Conservation (phyloP, 1,284 basidiomycete genomes). For the Cryptococcus sp. region DNA sequence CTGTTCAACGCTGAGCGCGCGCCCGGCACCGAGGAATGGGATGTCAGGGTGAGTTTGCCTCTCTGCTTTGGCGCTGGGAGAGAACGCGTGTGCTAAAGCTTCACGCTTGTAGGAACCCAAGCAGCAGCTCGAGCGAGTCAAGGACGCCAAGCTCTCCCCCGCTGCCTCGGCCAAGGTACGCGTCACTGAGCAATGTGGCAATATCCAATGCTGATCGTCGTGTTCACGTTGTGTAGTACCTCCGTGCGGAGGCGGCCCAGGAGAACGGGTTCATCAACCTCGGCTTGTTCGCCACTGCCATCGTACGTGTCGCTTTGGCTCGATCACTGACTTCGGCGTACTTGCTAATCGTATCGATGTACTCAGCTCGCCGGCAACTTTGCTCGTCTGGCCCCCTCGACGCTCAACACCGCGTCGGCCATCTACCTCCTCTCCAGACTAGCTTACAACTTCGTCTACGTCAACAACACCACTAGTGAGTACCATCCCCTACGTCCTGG, state of each 20-base stretch:
- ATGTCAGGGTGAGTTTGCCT: conserved; percentile 15
- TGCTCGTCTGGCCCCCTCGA: conserved; percentile 29
- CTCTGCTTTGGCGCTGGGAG: not conserved
- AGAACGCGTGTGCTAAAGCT: not conserved
- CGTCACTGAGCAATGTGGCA: no score
- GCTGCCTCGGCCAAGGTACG: conserved; percentile 60
- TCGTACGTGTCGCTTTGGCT: conserved; percentile 20
- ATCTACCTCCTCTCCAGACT: conserved; percentile 34
- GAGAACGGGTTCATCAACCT: conserved; percentile 31
- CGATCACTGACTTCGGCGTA: not conserved
- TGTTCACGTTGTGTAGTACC: conserved; percentile 11
- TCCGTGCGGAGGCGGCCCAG: conserved; percentile 36
- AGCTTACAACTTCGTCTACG: conserved; percentile 37
- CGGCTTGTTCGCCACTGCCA: conserved; percentile 31
- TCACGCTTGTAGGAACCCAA: conserved; percentile 46
- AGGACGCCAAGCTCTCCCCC: conserved; percentile 78
- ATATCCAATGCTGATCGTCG: no score
- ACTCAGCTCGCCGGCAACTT: conserved; percentile 37
- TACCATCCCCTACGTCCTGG: not conserved
- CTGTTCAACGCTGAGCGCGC: conserved; percentile 30
- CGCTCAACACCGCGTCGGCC: conserved; percentile 34
- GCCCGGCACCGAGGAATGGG: conserved; percentile 23
- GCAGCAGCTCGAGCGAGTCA: conserved; percentile 77
- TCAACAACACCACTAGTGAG: conserved; percentile 35
- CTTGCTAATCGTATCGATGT: not conserved